Percentiles rank a stretch among this genome's conserved stretches.
Conservation (phyloP, 2,329 filamentous ascomycete species). For the Onygenales sp. region DNA sequence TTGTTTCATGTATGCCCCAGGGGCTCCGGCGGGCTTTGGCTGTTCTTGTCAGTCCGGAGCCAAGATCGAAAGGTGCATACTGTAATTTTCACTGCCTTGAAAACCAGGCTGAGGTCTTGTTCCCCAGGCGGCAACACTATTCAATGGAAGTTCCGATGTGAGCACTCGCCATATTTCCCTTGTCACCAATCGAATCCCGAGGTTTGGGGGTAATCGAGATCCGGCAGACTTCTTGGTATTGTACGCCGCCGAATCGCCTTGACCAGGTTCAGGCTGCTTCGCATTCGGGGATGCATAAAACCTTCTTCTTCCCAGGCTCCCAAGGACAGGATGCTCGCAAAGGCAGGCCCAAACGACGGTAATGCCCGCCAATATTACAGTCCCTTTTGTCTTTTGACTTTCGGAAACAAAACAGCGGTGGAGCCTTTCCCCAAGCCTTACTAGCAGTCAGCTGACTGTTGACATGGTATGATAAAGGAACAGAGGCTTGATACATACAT, state of each 20-base stretch:
- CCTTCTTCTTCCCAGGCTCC: too few relatives aligned
- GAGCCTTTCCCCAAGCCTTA: not conserved
- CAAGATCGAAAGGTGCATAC: too few relatives aligned
- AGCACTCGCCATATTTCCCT: not conserved
- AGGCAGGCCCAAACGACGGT: not conserved
- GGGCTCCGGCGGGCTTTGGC: not conserved
- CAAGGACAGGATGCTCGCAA: not conserved
- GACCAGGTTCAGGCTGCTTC: too few relatives aligned
- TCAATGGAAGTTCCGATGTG: too few relatives aligned
- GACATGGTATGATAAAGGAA: not conserved
- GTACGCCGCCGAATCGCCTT: too few relatives aligned
- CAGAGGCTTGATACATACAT: not conserved
- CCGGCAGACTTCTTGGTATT: not conserved
- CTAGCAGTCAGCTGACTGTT: not conserved
- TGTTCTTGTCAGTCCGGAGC: too few relatives aligned
- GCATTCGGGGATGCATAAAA: too few relatives aligned
- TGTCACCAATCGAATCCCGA: not conserved
- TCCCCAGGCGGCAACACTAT: too few relatives aligned
- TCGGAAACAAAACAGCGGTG: slow-evolving; percentile 3
- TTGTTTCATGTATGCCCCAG: not conserved
- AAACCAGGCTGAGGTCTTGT: too few relatives aligned
- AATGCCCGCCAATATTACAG: not conserved
- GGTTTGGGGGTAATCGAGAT: not conserved
- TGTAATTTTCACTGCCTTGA: too few relatives aligned
- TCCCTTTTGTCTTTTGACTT: not conserved